Evolutionary conservation across 1,139 yeast genomes (phyloP).

Genomic region (Diutina pseudorugosa): DNA sequence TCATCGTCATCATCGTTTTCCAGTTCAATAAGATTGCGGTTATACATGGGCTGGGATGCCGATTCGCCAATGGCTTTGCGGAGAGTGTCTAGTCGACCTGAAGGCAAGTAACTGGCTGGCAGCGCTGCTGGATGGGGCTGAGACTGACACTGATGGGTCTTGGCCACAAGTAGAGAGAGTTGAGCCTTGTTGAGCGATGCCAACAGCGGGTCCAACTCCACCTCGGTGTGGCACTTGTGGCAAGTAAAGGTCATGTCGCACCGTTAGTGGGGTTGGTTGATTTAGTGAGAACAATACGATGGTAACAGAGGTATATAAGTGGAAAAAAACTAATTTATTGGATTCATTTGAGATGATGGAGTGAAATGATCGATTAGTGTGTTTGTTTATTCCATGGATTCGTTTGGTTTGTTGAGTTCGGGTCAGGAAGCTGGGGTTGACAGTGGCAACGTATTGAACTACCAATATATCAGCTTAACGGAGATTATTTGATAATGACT

Average conservation of each 20-base stretch:
- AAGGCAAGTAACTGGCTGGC: slow-evolving; percentile 17
- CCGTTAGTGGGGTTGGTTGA: background rate
- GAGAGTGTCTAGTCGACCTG: slow-evolving; percentile 20
- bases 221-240: slow-evolving; percentile 22
- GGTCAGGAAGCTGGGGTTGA: no score
- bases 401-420: no score
- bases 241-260: slow-evolving; percentile 10
- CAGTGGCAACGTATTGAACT: no score
- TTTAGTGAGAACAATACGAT: no score
- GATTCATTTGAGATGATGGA: no score
- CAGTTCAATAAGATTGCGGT: slow-evolving; percentile 4
- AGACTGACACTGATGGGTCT: slow-evolving; percentile 6
- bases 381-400: no score
- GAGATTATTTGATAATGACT: no score
- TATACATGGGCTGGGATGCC: slow-evolving; percentile 9
- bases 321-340: no score
- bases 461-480: no score
- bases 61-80: slow-evolving; percentile 5
- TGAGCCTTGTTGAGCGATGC: slow-evolving; percentile 21
- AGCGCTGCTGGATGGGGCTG: slow-evolving; percentile 10
- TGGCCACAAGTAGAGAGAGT: slow-evolving; percentile 18
- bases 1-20: slow-evolving; percentile 3
- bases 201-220: slow-evolving; percentile 20
- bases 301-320: background rate
- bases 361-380: no score